A percentile compares a stretch with the other conserved stretches of the same genome.
phyloP scores from a whole-genome alignment of 1,284 basidiomycete genomes.

The Trametes pubescens region DNA sequence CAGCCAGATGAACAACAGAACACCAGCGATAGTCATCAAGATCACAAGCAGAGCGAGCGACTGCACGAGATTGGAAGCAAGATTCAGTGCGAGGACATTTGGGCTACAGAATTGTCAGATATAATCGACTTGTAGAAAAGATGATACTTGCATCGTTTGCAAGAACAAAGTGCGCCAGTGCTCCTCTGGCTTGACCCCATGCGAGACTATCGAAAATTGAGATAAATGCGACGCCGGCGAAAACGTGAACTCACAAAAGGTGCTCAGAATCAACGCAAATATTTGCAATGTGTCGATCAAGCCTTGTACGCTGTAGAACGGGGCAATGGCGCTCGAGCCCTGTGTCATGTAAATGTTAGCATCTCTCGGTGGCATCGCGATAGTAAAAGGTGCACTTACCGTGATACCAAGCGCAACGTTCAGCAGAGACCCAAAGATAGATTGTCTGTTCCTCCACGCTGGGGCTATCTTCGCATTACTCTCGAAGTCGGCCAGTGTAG shows the following conservation, averaged over 20 bases:
- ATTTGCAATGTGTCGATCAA: conserved; percentile 73
- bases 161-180: conserved; percentile 67
- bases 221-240: background rate
- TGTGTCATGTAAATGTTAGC: conserved; percentile 34
- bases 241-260: conserved; percentile 55
- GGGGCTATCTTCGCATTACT: conserved; percentile 56
- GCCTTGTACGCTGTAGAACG: conserved; percentile 74
- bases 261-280: conserved; percentile 72
- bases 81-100: conserved; percentile 74
- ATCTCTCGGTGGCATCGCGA: background rate
- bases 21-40: conserved; percentile 61
- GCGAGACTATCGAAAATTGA: conserved; percentile 48
- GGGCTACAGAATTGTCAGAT: conserved; percentile 53
- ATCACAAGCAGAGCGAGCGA: conserved; percentile 63
- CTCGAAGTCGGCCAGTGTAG: conserved; percentile 66
- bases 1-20: conserved; percentile 65
- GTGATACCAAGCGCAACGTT: conserved; percentile 57
- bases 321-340: conserved; percentile 73
- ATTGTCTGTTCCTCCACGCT: conserved; percentile 61
- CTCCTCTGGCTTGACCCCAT: conserved; percentile 48
- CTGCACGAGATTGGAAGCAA: conserved; percentile 61
- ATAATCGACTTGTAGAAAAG: conserved; percentile 11
- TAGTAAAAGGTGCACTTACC: conserved; percentile 46
- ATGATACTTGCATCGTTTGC: conserved; percentile 64
- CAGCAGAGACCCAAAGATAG: conserved; percentile 54